Conservation (phyloP, 208 protist genomes). For the Acanthamoeba castellanii region DNA sequence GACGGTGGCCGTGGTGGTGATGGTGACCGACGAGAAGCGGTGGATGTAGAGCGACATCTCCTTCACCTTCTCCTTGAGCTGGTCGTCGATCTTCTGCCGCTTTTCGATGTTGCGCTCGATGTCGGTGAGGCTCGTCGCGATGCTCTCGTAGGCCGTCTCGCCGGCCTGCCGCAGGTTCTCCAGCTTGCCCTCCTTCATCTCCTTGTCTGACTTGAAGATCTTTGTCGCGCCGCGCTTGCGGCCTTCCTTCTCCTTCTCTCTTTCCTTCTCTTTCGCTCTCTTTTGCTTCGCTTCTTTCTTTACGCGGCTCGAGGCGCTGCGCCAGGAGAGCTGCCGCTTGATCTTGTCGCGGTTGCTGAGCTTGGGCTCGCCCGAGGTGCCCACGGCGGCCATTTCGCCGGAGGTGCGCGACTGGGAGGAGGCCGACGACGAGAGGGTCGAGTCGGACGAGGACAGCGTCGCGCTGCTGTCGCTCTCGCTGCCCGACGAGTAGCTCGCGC, state of each 20-base stretch:
- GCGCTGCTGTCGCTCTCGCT: neutral
- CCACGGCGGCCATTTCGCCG: neutral
- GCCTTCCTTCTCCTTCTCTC: neutral
- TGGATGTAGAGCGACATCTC: conserved; percentile 56
- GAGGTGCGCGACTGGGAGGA: neutral
- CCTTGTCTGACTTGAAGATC: conserved; percentile 17
- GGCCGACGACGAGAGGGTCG: neutral
- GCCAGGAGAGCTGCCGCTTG: conserved; percentile 45
- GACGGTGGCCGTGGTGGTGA: conserved; percentile 27
- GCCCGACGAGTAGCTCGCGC: neutral
- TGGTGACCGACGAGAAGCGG: conserved; percentile 48
- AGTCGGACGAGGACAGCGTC: neutral
- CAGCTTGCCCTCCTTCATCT: conserved; percentile 57
- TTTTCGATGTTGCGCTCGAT: conserved; percentile 33
- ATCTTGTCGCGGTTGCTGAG: conserved; percentile 41
- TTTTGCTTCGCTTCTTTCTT: conserved; percentile 6
- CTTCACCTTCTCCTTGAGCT: conserved; percentile 59
- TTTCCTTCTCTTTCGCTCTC: neutral
- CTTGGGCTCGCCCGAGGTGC: neutral
- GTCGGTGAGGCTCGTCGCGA: neutral
- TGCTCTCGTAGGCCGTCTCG: conserved; percentile 43
- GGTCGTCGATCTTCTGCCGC: conserved; percentile 31
- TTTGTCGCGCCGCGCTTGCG: neutral
- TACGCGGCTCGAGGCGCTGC: neutral
- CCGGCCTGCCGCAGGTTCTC: conserved; percentile 31